phyloP scores from a whole-genome alignment of 1,139 yeast genomes.

The Zygoascus meyerae region DNA sequence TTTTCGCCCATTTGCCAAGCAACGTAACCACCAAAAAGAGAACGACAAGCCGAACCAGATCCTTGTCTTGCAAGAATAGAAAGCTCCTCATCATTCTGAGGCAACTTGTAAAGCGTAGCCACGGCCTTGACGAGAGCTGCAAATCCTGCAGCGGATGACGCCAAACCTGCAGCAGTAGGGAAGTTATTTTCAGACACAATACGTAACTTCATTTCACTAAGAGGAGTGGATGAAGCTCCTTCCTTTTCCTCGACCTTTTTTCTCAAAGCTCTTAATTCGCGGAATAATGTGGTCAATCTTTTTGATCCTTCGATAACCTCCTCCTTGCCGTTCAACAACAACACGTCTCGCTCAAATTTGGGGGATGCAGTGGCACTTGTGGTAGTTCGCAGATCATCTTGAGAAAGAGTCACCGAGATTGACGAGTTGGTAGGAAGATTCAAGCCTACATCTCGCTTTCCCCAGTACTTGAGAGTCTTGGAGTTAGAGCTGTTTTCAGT shows the following conservation, averaged over 20 bases:
- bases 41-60: conserved; percentile 96
- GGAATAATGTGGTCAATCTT: conserved; percentile 75
- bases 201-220: conserved; percentile 63
- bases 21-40: conserved; percentile 93
- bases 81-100: conserved; percentile 74
- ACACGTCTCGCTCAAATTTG: conserved; percentile 53
- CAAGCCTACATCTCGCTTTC: conserved; percentile 81
- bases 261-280: conserved; percentile 68
- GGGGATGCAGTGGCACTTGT: conserved; percentile 77
- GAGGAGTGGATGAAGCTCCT: conserved; percentile 47
- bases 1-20: conserved; percentile 96
- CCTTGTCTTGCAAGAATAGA: conserved; percentile 96
- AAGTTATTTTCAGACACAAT: conserved; percentile 93
- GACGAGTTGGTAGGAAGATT: conserved; percentile 95
- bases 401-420: conserved; percentile 87
- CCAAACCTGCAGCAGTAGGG: conserved; percentile 98
- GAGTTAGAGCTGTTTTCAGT: not conserved
- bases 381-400: conserved; percentile 80
- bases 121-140: conserved; percentile 90
- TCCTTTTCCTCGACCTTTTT: conserved; percentile 42
- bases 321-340: conserved; percentile 77
- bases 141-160: conserved; percentile 97
- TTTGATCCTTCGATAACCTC: conserved; percentile 55
- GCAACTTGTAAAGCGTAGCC: conserved; percentile 74
- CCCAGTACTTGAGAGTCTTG: conserved; percentile 94